phyloP scores from a whole-genome alignment of 306 rosid species.

The Pueraria montana region DNA sequence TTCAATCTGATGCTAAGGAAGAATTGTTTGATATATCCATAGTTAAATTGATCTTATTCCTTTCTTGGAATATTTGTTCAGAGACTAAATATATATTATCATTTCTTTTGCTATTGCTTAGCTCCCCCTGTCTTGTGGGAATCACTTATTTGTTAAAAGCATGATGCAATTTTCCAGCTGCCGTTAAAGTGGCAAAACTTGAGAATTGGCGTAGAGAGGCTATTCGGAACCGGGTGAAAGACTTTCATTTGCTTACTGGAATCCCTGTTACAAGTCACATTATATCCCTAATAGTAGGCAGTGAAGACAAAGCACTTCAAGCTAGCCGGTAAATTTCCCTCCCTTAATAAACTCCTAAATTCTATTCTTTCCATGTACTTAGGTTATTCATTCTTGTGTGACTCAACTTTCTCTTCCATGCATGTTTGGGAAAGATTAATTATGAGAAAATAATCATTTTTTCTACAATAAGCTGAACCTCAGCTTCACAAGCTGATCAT shows the following conservation, averaged over 20 bases:
- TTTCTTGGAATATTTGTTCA: neutral
- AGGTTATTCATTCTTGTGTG: neutral
- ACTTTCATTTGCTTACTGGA: constrained; percentile 83
- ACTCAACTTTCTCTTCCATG: neutral
- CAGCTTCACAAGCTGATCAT: constrained; percentile 25
- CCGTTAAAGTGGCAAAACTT: constrained; percentile 75
- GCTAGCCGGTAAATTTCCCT: constrained; percentile 75
- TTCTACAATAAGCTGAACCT: neutral
- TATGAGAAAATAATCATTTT: neutral
- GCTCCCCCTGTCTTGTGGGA: neutral
- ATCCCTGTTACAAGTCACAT: constrained; percentile 87
- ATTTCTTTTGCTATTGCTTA: constrained; percentile 34
- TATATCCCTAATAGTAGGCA: constrained; percentile 87
- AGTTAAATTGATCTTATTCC: constrained; percentile 6
- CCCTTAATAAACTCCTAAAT: neutral
- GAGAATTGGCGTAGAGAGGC: constrained; percentile 91
- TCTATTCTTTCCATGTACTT: neutral
- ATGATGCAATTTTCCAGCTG: constrained; percentile 71
- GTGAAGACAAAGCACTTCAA: constrained; percentile 85
- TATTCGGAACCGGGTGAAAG: constrained; percentile 80
- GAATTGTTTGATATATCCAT: no score
- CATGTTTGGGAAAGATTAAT: neutral
- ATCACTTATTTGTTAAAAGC: constrained; percentile 18
- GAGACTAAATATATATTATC: constrained; percentile 11
- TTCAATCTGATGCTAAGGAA: no score